Evolutionary conservation across 176 grass and related monocot genomes (phyloP), one percentile per base, ranked within the genome.

Genomic region (Oryza rufipogon): DNA sequence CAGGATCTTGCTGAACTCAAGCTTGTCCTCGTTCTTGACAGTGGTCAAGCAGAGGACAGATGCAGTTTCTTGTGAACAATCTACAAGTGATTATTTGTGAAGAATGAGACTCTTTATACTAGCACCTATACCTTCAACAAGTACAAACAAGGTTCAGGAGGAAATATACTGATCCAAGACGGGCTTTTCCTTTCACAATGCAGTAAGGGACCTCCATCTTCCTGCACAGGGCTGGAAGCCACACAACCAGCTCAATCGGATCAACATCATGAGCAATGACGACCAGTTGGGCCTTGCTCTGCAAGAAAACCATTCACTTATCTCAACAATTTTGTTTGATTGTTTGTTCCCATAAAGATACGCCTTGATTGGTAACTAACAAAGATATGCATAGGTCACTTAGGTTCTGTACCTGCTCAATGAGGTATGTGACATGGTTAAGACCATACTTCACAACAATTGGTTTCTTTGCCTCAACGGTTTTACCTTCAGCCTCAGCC

Each of bases 151-250:
- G 52, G 52, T 3, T 41, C 28, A 36, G 10, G 34, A 1, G 7
- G 11, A 38, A 74, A 39, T 61, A 33, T 88, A 94, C 92, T 60
- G 83, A 76, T 89, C 92, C 92, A 81, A 94, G 88, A 9, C 92
- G 92, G 11, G 92, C 86, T 45, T 91, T 94, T 70, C 92, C 92
- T 48, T 94, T 94, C 39, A 94, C 89, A 46, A 94, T 94, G 69
- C 92, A 94, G 86, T 88, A 94, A 38, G 92, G 92, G 10, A 94
- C 84, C 83, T 94, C 92, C 92, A 94, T 91, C 73, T 94, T 89
- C 86, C 89, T 91, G 85, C 92, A 94, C 8, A 94, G 84, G 64
- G 92, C 92, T 20, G 92, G 92, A 67, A 94, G 89, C 92, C 92
- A 91, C 73, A 94, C 92, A 41, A 94, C 92, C 7, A 91, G 75